Percentiles rank a stretch among this genome's conserved stretches.
These are phyloP conservation scores for Nothophoma quercina DNA, from an alignment of 2,329 filamentous ascomycete genomes.

Conservation along the genomic window DNA sequence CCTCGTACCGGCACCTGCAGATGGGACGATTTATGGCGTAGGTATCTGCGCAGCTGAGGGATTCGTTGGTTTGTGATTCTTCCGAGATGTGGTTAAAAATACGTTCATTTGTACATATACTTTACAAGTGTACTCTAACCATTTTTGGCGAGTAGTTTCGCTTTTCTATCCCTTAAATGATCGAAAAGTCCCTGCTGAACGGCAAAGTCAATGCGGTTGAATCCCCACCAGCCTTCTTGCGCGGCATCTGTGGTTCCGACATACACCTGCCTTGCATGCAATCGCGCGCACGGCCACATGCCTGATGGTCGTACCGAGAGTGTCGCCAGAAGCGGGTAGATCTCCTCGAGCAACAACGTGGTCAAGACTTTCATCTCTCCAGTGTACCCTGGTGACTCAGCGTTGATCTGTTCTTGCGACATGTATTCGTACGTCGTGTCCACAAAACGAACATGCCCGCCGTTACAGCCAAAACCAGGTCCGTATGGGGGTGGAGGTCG, in stretches of 20 bases:
- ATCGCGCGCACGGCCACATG: background rate
- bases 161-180: background rate
- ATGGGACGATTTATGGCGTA: background rate
- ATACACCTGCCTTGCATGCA: constrained; percentile 4
- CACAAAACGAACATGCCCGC: background rate
- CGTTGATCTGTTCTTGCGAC: background rate
- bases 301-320: background rate
- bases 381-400: background rate
- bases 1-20: background rate
- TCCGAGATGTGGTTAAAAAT: no score
- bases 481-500: background rate
- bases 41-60: background rate
- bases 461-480: background rate
- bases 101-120: no score
- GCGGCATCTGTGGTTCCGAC: background rate
- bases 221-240: background rate
- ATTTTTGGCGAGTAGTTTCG: background rate
- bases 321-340: background rate
- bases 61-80: background rate
- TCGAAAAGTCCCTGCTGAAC: background rate
- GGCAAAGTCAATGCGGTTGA: background rate
- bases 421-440: background rate
- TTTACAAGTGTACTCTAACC: no score
- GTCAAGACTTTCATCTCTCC: constrained; percentile 2
- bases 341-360: background rate